Base-by-base conservation (phyloP, 2,329 filamentous ascomycete species). In the Aspergillus chevalieri region DNA sequence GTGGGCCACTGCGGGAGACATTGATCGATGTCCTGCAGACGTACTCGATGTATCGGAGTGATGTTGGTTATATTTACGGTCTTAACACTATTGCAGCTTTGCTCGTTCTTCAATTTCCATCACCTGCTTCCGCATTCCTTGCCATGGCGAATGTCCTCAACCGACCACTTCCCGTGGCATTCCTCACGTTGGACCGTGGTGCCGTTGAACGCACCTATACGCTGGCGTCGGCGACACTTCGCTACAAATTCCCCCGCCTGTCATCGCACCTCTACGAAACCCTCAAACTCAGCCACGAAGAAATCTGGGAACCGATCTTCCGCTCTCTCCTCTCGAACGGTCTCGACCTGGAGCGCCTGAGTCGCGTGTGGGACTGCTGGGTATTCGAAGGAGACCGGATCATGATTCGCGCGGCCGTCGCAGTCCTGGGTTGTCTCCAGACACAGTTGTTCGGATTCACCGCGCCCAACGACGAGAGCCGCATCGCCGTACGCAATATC, bases 1-100 rank as follows among this genome's bases (percentile, higher is more conserved):
- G 75, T 12, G 76, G 75, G 6, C 78, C 80, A 2, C 65, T 82
- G 21, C 77, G 81, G 52, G 69, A 77, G 28, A 75, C 76, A 12
- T 70, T 85, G 19, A 69, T 79, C 21, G 74, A 84, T 59, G 76
- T 85, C 8, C 74, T 83, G 52, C 75, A 82, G 55, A 81, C 82
- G 24, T 84, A 84, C 63, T 76, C 78, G 8, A 79, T 81, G 70
- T 85, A 85, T 63, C 78, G 82, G 53, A 77, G 77, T 45, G 81
- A 84, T 57, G 78, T 84, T 36, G 79, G 81, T 47, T 83, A 82
- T 54, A 73, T 79, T 47, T 75, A 76, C 55, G 80, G 80, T 48
- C 78, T 81, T 51, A 81, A 83, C 57, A 75, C 78, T 39, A 75
- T 81, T 50, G 81, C 80, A 19, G 82, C 77, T 7, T 69, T 83